These are phyloP conservation scores for Fusarium coicis DNA, from an alignment of 2,329 filamentous ascomycete genomes.

Conservation along the genomic window DNA sequence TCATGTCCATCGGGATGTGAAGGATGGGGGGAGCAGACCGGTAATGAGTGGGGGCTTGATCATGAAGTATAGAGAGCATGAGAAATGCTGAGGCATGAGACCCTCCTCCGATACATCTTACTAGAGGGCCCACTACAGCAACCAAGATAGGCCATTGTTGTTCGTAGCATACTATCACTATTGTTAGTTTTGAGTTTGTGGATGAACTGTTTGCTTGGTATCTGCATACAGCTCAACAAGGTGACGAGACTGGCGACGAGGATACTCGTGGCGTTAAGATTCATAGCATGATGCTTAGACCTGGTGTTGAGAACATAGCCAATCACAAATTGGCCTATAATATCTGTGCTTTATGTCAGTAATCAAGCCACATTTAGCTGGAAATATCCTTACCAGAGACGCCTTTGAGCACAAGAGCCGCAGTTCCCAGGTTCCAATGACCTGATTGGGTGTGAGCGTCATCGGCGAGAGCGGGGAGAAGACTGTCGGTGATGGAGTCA, in stretches of 20 bases:
- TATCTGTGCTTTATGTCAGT: background rate
- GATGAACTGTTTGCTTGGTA: no score
- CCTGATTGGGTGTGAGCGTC: background rate
- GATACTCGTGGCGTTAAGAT: background rate
- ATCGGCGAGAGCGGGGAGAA: background rate
- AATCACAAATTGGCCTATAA: background rate
- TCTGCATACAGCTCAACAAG: background rate
- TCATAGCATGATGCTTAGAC: background rate
- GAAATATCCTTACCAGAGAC: background rate
- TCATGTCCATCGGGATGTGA: accelerated
- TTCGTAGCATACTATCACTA: background rate
- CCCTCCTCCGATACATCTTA: background rate
- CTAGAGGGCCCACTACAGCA: background rate
- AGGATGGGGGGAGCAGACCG: background rate
- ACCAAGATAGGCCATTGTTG: background rate
- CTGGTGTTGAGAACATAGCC: background rate
- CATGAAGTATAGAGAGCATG: background rate
- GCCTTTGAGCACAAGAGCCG: background rate
- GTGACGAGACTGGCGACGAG: background rate
- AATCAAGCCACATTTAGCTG: background rate
- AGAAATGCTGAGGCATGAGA: background rate
- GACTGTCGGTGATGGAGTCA: background rate
- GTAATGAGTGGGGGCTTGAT: background rate
- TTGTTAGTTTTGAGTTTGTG: background rate
- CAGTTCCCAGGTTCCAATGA: background rate